Base-by-base conservation (phyloP, 345 rosid species). In the Sonneratia caseolaris region DNA sequence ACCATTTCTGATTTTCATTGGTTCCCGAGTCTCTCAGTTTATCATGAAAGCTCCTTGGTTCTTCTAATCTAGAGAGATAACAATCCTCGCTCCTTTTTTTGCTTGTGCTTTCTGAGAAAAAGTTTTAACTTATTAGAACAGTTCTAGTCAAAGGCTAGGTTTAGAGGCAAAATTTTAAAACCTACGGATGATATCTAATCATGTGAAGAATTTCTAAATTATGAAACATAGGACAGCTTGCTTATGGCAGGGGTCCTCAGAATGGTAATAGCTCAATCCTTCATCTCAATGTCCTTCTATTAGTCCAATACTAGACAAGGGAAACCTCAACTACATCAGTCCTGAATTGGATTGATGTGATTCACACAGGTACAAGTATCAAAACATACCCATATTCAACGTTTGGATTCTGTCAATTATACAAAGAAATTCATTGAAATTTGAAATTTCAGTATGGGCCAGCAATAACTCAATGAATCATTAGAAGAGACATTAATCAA, bases 91-190 rank as follows among this genome's bases (percentile, higher is more conserved):
- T 80, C 73, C 72, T 79, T 86, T 76, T 88, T 83, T 81, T 84
- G 79, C 86, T 79, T 66, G 93, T 81, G 84, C 89, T 86, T 85
- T 91, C 98, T 91, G 83, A 75, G 76, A 81, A 74, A 43, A 77
- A 77, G 56, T 69, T 64, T 62, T 72, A 71, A 49, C 71, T 68
- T 15, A 74, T 73, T 64, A 62, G 35, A 71, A 7, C 59, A 72
- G 49, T 16, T 64, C 49, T 35, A 55, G 27, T 62, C 66, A 64
- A 11, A 36, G 19, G 40, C 37, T 61, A 49, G 51, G 56, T 65
- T 40, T 22, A 35, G 51, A 55, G 37, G 69, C 53, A 68, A 9
- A 45, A 62, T 11, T 43, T 45, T 43, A 3, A 68, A 24, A 1
- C 56, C 47, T 11, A 45, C 14, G 32, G 13, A 24, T 13, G 32